phyloP scores from a whole-genome alignment of 2,329 filamentous ascomycete species.

The Magnaporthales sp. region DNA sequence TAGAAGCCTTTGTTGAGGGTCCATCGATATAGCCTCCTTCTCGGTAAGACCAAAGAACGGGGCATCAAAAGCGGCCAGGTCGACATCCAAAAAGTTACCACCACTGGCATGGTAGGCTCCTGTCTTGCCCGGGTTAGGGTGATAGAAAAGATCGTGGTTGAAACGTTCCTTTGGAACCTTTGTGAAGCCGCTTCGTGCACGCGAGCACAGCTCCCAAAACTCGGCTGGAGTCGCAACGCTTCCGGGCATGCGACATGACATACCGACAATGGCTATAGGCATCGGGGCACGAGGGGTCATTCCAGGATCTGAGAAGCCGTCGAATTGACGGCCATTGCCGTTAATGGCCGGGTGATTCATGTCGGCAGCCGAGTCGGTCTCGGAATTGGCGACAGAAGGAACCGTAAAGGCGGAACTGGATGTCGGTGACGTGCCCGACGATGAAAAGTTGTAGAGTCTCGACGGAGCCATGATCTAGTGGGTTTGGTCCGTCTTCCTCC shows the following conservation, averaged over 20 bases:
- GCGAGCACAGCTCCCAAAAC: conserved; percentile 20
- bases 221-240: conserved; percentile 19
- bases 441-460: conserved; percentile 3
- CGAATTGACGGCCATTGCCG: neutral
- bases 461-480: conserved; percentile 3
- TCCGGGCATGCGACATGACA: conserved; percentile 20
- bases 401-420: conserved; percentile 2
- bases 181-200: conserved; percentile 17
- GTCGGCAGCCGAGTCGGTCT: conserved; percentile 4
- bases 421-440: conserved; percentile 5
- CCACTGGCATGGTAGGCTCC: conserved; percentile 20
- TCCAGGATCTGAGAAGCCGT: conserved; percentile 10
- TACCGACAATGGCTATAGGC: conserved; percentile 22
- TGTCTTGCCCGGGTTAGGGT: conserved; percentile 22
- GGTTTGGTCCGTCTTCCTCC: neutral
- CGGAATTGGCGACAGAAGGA: conserved; percentile 1
- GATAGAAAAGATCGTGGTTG: conserved; percentile 20
- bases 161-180: conserved; percentile 22
- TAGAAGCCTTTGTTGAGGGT: conserved; percentile 43
- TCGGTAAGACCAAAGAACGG: conserved; percentile 26
- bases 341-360: conserved; percentile 1
- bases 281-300: conserved; percentile 9
- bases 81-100: conserved; percentile 22
- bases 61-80: conserved; percentile 20
- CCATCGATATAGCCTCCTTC: conserved; percentile 24